Evolutionary conservation across 1,284 basidiomycete genomes (phyloP), one percentile per base, ranked within the genome.

Genomic region (Porodaedalea pini): DNA sequence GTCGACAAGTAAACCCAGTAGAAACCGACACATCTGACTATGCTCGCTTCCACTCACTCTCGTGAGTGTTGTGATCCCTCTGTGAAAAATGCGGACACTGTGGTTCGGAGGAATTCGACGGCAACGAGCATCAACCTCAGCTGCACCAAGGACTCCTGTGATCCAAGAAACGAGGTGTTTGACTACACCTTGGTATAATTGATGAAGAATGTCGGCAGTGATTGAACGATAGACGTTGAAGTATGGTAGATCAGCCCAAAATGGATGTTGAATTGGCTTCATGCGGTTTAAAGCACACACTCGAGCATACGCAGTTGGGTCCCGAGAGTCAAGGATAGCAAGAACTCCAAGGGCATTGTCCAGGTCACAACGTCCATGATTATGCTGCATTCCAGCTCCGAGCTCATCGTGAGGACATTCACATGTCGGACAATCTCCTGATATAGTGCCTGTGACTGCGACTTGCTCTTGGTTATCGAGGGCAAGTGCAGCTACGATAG

Each of bases 201-300:
- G 69, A 57, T 73, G 71, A 0, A 72, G 64, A 19, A 68, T 49
- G 53, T 73, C 68, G 4, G 69, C 67, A 1, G 70, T 67, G 11
- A 71, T 55, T 15, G 59, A 51, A 1, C 27, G 15, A 45, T 61
- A 63, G 8, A 69, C 64, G 51, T 70, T 58, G 19, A 45, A 43
- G 47, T 63, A 55, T 2, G 64, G 67, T 13, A 67, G 59, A 19
- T 56, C 47, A 1, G 41, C 15, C 61, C 63, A 66, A 51, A 65
- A 65, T 4, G 65, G 65, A 6, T 51, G 37, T 21, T 25, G 29
- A n/a, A 61, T 41, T 10, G 37, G 23, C 19, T 44, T 41, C 10
- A 53, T 27, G 23, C 27, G 21, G 15, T 31, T 41, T 37, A 6
- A 17, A 10, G 32, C 19, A 31, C 49, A 51, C 6, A 37, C n/a